Conservation (phyloP, 2,329 filamentous ascomycete species). For the Pseudogymnoascus destructans region DNA sequence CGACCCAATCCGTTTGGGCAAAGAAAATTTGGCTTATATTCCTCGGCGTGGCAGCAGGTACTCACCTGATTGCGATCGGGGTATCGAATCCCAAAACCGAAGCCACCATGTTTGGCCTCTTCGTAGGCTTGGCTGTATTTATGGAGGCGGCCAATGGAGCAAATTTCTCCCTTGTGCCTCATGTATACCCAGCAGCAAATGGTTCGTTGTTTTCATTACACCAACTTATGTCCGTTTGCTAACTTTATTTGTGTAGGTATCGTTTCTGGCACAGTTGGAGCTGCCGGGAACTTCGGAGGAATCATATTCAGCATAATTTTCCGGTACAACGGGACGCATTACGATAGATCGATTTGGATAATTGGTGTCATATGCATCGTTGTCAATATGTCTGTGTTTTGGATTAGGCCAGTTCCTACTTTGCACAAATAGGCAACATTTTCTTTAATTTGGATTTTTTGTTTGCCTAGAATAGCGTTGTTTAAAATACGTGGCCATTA, state of each 20-base stretch:
- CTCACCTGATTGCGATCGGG: slow-evolving; percentile 45
- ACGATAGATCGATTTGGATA: slow-evolving; percentile 61
- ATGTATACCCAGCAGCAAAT: slow-evolving; percentile 42
- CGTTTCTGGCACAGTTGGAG: slow-evolving; percentile 63
- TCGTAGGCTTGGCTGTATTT: slow-evolving; percentile 65
- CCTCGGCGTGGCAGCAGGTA: slow-evolving; percentile 40
- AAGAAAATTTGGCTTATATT: slow-evolving; percentile 48
- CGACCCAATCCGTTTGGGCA: slow-evolving; percentile 34
- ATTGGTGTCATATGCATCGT: slow-evolving; percentile 61
- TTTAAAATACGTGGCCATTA: not conserved
- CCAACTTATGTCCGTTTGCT: slow-evolving; percentile 33
- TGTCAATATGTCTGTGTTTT: slow-evolving; percentile 50
- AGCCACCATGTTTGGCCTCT: slow-evolving; percentile 56
- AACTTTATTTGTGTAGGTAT: slow-evolving; percentile 41
- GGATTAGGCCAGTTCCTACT: slow-evolving; percentile 43
- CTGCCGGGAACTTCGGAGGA: slow-evolving; percentile 68
- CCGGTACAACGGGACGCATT: slow-evolving; percentile 55
- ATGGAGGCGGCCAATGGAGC: slow-evolving; percentile 57
- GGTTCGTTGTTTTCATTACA: not conserved
- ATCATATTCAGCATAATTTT: slow-evolving; percentile 73
- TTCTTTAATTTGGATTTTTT: not conserved
- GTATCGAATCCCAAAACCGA: slow-evolving; percentile 45
- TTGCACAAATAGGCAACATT: not conserved
- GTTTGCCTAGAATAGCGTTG: not conserved
- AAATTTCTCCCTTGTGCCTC: slow-evolving; percentile 47